phyloP scores from a whole-genome alignment of 257 asterid genomes.

The Ajuga chamaepitys region DNA sequence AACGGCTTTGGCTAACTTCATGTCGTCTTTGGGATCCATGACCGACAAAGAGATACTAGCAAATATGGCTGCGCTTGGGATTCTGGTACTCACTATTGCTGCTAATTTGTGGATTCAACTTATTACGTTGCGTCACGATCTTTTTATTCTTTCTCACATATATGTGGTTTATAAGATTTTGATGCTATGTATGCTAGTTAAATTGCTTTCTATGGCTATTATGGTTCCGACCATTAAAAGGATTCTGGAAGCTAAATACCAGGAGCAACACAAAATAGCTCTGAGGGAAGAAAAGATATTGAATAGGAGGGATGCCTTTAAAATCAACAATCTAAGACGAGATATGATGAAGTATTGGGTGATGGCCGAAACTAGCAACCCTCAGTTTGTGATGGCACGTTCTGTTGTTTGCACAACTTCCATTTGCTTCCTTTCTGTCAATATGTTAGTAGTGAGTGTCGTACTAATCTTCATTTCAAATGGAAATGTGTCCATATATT shows the following conservation, averaged over 20 bases:
- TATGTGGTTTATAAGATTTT: no score
- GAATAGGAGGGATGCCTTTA: not conserved
- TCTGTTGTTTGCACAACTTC: constrained; percentile 3
- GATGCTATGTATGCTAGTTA: no score
- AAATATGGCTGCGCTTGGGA: constrained; percentile 5
- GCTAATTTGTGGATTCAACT: not conserved
- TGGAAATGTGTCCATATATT: no score
- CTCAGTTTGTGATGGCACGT: no score
- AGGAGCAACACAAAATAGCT: not conserved
- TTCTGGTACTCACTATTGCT: constrained; percentile 9
- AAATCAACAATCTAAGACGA: not conserved
- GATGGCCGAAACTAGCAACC: no score
- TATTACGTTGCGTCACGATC: not conserved
- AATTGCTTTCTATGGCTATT: not conserved
- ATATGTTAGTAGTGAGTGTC: no score
- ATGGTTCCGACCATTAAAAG: not conserved
- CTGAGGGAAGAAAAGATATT: not conserved
- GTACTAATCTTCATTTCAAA: no score
- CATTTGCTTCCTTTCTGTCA: no score
- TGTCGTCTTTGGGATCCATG: constrained; percentile 22
- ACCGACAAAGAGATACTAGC: not conserved
- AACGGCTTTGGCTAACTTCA: not conserved
- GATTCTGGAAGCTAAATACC: not conserved
- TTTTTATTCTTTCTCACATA: not conserved
- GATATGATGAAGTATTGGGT: constrained; percentile 11